Conservation (phyloP, 805 yeast species). For the Yamadazyma phyllophila region DNA sequence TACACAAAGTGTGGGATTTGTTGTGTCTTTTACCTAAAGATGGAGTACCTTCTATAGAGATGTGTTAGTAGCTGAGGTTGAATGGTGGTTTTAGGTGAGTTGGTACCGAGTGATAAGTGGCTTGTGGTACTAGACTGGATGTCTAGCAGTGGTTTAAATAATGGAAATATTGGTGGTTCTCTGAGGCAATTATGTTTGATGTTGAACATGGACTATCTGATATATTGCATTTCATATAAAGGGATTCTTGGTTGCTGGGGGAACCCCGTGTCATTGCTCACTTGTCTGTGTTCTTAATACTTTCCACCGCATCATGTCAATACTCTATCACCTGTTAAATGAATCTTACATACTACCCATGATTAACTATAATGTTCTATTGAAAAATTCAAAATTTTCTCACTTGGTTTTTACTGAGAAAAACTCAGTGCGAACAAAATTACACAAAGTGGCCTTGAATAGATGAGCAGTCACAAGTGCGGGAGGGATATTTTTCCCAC, state of each 20-base stretch:
- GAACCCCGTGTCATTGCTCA: too few relatives aligned
- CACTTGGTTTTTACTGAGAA: conserved; percentile 6
- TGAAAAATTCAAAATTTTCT: conserved; percentile 9
- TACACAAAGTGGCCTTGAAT: conserved; percentile 4
- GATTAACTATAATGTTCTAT: conserved; percentile 37
- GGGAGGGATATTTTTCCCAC: background rate
- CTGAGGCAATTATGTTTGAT: background rate
- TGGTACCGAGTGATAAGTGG: too few relatives aligned
- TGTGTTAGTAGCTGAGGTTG: conserved; percentile 13
- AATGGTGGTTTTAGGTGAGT: background rate
- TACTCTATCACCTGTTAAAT: background rate
- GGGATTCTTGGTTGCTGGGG: too few relatives aligned
- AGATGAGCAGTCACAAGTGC: conserved; percentile 1
- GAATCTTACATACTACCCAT: conserved; percentile 69
- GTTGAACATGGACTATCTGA: background rate
- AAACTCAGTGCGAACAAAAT: conserved; percentile 1
- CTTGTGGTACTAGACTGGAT: too few relatives aligned
- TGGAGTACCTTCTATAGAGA: conserved; percentile 89
- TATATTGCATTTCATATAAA: too few relatives aligned
- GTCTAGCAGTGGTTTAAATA: too few relatives aligned
- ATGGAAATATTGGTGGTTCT: too few relatives aligned
- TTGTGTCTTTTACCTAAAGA: conserved; percentile 99
- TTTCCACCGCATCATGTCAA: too few relatives aligned
- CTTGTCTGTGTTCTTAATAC: too few relatives aligned
- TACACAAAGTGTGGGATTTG: conserved; percentile 99